Evolutionary conservation across 768 basidiomycete species (phyloP).

Genomic region (Fomitopsis serialis): DNA sequence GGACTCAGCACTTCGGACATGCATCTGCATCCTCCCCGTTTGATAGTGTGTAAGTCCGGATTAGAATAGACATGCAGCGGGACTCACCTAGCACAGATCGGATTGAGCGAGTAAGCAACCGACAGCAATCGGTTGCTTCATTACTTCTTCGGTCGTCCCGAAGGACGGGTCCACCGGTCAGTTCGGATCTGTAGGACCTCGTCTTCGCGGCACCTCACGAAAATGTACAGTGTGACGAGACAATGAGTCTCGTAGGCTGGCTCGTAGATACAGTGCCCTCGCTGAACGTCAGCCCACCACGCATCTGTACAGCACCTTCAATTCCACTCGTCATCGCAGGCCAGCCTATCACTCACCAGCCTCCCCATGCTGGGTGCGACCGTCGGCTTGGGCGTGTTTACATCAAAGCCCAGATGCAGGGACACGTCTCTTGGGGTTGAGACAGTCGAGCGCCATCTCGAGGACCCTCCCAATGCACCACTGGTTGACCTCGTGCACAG

Average conservation of each 20-base stretch:
- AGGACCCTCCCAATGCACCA: conserved; percentile 93
- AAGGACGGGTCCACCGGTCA: conserved; percentile 78
- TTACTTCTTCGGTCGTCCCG: conserved; percentile 59
- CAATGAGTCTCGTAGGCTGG: conserved; percentile 88
- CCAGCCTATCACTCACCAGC: conserved; percentile 45
- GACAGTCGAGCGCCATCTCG: conserved; percentile 92
- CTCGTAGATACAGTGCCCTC: conserved; percentile 98
- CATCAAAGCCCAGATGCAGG: conserved; percentile 92
- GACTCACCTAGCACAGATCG: conserved; percentile 74
- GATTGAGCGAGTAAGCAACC: conserved; percentile 82
- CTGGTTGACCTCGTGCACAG: conserved; percentile 62
- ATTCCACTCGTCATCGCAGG: too few species aligned
- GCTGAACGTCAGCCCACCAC: conserved; percentile 92
- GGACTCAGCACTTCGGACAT: neutral
- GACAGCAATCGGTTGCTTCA: conserved; percentile 82
- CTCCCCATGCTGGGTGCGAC: conserved; percentile 97
- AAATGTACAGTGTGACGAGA: conserved; percentile 88
- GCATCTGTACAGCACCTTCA: conserved; percentile 43
- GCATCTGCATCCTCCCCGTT: conserved; percentile 14
- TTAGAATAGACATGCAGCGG: too few species aligned
- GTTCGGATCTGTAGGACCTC: neutral
- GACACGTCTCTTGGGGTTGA: conserved; percentile 82
- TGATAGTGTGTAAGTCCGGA: neutral
- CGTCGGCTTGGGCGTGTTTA: conserved; percentile 88
- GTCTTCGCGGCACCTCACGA: conserved; percentile 44